Evolutionary conservation across 139 green algal species (phyloP).

Genomic region (Chlamydomonas urium): DNA sequence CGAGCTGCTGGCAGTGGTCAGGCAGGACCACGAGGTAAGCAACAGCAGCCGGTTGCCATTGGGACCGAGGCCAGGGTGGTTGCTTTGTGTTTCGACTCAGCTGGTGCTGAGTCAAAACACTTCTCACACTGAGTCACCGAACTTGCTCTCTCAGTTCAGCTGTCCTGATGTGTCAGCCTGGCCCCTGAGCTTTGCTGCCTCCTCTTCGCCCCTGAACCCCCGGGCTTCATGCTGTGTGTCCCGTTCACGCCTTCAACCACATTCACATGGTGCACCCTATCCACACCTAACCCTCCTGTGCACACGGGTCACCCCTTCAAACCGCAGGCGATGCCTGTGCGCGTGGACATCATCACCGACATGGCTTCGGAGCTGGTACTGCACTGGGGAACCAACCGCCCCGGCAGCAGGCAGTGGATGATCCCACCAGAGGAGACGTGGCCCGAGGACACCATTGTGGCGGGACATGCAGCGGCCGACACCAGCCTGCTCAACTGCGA

Average conservation of each 20-base stretch:
- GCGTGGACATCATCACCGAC: constrained; percentile 67
- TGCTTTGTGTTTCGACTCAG: too few relatives aligned
- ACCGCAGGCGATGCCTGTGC: constrained; percentile 14
- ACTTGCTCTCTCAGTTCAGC: too few relatives aligned
- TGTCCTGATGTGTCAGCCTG: too few relatives aligned
- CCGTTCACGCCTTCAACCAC: background rate
- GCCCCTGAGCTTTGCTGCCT: too few relatives aligned
- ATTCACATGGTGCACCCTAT: too few relatives aligned
- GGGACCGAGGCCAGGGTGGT: too few relatives aligned
- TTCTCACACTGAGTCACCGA: too few relatives aligned
- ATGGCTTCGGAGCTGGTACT: constrained; percentile 57
- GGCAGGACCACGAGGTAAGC: constrained; percentile 23
- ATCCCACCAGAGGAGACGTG: constrained; percentile 39
- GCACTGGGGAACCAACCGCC: constrained; percentile 76
- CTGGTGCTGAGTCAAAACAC: too few relatives aligned
- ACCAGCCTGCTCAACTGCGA: constrained; percentile 50
- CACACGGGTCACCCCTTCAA: too few relatives aligned
- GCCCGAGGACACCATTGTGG: constrained; percentile 23
- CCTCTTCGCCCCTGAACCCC: too few relatives aligned
- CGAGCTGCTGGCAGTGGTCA: constrained; percentile 74
- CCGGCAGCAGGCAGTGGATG: constrained; percentile 40
- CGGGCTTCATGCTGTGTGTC: background rate
- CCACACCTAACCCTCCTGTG: too few relatives aligned
- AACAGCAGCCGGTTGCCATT: too few relatives aligned
- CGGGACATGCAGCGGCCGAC: constrained; percentile 48